These are phyloP conservation scores for Yamagishiella unicocca DNA, from an alignment of 139 green algal species.

Conservation along the genomic window DNA sequence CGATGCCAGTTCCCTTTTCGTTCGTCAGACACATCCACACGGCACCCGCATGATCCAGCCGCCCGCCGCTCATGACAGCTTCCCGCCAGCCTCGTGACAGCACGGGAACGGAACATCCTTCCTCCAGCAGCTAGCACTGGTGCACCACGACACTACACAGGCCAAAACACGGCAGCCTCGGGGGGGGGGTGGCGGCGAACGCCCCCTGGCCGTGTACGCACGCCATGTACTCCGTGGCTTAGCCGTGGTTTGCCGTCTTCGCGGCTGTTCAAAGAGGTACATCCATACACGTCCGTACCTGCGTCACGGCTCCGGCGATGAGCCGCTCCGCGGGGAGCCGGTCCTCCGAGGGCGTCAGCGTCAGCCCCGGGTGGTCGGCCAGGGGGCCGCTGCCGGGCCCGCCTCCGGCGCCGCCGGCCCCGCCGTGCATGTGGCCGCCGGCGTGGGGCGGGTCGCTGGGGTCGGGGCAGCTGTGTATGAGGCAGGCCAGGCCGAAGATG, in stretches of 20 bases:
- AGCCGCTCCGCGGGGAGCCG: conserved; percentile 65
- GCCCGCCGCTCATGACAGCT: too few species aligned
- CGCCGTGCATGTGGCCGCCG: neutral
- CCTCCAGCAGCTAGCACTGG: too few species aligned
- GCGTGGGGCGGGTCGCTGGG: neutral
- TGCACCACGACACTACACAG: too few species aligned
- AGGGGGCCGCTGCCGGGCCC: neutral
- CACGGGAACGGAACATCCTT: too few species aligned
- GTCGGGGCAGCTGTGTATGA: conserved; percentile 75
- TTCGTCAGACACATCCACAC: too few species aligned
- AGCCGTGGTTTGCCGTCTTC: neutral
- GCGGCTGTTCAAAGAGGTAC: neutral
- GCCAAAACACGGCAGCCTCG: too few species aligned
- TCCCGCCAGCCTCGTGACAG: too few species aligned
- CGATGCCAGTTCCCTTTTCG: too few species aligned
- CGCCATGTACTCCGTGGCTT: neutral
- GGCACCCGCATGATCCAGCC: too few species aligned
- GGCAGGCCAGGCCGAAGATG: conserved; percentile 85
- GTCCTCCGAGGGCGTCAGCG: conserved; percentile 57
- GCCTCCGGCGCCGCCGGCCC: neutral
- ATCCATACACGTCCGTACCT: conserved; percentile 3
- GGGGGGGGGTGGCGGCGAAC: too few species aligned
- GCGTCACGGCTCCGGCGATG: conserved; percentile 61
- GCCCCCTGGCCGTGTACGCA: neutral
- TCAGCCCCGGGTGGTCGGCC: conserved; percentile 1